Conservation (phyloP, 768 basidiomycete genomes). For the Amanita molliuscula region DNA sequence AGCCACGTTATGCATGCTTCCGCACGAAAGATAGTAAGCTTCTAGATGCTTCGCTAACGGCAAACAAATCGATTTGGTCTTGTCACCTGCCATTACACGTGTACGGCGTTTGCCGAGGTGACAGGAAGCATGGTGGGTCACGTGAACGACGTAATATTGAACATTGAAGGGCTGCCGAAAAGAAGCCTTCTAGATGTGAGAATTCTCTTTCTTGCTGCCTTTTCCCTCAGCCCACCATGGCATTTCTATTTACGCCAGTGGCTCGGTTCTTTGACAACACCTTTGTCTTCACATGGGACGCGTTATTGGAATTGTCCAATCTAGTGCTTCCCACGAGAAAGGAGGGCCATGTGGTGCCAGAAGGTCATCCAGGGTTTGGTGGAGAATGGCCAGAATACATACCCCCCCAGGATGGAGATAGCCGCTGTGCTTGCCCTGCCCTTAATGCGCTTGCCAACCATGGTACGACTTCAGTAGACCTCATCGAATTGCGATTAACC, state of each 20-base stretch:
- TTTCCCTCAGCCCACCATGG: slow-evolving; percentile 13
- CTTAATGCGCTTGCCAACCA: slow-evolving; percentile 81
- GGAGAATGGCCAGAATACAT: slow-evolving; percentile 64
- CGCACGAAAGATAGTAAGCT: too few relatives aligned
- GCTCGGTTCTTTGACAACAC: slow-evolving; percentile 17
- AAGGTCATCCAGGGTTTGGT: slow-evolving; percentile 43
- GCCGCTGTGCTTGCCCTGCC: slow-evolving; percentile 64
- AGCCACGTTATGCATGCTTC: too few relatives aligned
- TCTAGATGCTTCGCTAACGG: too few relatives aligned
- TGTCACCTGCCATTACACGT: too few relatives aligned
- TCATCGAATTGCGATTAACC: neutral
- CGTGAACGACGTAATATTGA: too few relatives aligned
- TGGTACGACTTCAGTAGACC: slow-evolving; percentile 32
- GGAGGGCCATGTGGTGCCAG: slow-evolving; percentile 44
- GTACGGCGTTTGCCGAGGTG: too few relatives aligned
- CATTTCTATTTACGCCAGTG: slow-evolving; percentile 21
- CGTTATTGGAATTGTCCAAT: slow-evolving; percentile 40
- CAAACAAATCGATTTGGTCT: too few relatives aligned
- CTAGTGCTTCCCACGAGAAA: slow-evolving; percentile 36
- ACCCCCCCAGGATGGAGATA: slow-evolving; percentile 50
- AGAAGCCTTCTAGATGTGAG: neutral
- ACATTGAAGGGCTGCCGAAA: neutral
- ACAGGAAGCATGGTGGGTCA: too few relatives aligned
- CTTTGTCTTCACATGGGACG: slow-evolving; percentile 39
- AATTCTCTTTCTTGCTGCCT: neutral